Conservation (phyloP, 2,329 filamentous ascomycete genomes). For the Exophiala viscosa region DNA sequence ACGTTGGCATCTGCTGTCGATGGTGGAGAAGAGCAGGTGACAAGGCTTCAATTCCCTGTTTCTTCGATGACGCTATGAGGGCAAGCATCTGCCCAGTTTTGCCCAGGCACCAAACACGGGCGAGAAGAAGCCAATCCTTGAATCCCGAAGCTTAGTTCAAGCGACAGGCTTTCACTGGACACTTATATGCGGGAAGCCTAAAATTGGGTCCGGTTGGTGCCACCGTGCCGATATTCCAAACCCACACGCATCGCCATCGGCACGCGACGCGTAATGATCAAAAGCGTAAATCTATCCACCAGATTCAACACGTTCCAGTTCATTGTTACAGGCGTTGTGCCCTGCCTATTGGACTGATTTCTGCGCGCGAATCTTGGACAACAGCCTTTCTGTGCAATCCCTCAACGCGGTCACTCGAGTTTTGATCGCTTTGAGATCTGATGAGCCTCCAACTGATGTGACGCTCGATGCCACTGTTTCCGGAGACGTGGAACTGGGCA, state of each 20-base stretch:
- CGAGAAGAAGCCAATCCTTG: no score
- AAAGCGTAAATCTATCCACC: not conserved
- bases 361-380: constrained; percentile 10
- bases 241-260: no score
- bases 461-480: constrained; percentile 4
- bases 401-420: constrained; percentile 7
- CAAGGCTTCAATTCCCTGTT: not conserved
- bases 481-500: not conserved
- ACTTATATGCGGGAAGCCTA: not conserved
- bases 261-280: not conserved
- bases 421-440: constrained; percentile 10
- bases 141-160: not conserved
- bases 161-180: not conserved
- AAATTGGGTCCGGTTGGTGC: no score
- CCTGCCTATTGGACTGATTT: not conserved
- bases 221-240: not conserved
- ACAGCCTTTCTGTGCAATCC: constrained; percentile 11
- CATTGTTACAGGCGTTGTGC: not conserved
- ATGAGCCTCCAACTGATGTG: not conserved
- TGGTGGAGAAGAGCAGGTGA: no score
- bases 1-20: not conserved
- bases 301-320: no score
- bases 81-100: not conserved
- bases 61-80: not conserved
- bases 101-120: no score